phyloP scores from a whole-genome alignment of 768 basidiomycete species.

The Rubroboletus pulcherrimus region DNA sequence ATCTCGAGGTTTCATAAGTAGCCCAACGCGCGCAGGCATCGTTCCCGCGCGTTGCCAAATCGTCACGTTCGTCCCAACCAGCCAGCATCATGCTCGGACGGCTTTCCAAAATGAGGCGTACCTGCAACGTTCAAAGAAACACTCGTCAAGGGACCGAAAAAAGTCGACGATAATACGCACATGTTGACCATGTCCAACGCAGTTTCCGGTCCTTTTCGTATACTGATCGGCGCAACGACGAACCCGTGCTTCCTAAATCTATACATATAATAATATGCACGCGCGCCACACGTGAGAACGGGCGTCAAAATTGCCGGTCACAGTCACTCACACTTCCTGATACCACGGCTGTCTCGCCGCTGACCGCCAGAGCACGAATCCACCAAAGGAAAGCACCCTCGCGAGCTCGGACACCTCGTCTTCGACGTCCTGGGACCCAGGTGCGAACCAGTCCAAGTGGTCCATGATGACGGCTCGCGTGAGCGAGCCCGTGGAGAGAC shows the following conservation, averaged over 20 bases:
- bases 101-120: slow-evolving; percentile 34
- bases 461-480: slow-evolving; percentile 72
- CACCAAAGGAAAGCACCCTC: slow-evolving; percentile 54
- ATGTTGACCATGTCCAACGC: slow-evolving; percentile 72
- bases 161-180: slow-evolving; percentile 33
- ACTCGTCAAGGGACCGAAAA: neutral
- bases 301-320: neutral
- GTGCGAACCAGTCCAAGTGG: slow-evolving; percentile 58
- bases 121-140: slow-evolving; percentile 8
- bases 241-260: slow-evolving; percentile 56
- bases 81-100: slow-evolving; percentile 17
- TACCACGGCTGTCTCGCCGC: slow-evolving; percentile 68
- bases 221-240: slow-evolving; percentile 46
- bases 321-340: slow-evolving; percentile 39
- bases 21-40: neutral
- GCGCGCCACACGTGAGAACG: neutral
- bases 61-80: neutral
- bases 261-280: neutral
- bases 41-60: neutral
- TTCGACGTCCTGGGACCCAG: slow-evolving; percentile 44
- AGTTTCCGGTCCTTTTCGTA: slow-evolving; percentile 44
- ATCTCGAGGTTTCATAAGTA: neutral
- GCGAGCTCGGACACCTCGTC: slow-evolving; percentile 53
- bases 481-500: slow-evolving; percentile 44
- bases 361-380: slow-evolving; percentile 63